Percentiles rank a stretch among this genome's conserved stretches.
Evolutionary conservation across 495 filamentous ascomycete species (phyloP).

Genomic region (Talaromyces thailandensis): DNA sequence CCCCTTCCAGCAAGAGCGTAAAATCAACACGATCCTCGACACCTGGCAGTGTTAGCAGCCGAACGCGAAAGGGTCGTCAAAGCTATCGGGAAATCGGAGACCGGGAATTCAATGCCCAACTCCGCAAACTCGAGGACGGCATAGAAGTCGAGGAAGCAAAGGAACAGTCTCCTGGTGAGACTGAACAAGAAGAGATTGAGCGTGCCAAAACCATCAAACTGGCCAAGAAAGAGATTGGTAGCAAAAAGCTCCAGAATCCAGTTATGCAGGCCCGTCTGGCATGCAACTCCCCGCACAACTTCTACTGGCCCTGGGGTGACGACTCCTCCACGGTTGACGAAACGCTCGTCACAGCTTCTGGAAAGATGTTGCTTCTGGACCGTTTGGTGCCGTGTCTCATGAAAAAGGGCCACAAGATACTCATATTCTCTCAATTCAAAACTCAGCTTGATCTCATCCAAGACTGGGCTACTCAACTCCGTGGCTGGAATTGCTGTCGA

Average conservation of each 20-base stretch:
- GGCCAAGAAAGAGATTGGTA: constrained; percentile 76
- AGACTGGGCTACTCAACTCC: constrained; percentile 67
- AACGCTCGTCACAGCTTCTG: constrained; percentile 71
- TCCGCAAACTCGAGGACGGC: constrained; percentile 50
- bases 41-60: constrained; percentile 44
- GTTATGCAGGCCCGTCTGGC: constrained; percentile 86
- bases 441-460: constrained; percentile 86
- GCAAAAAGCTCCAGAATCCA: constrained; percentile 92
- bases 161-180: constrained; percentile 33
- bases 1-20: constrained; percentile 55
- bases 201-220: constrained; percentile 63
- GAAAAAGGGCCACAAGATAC: constrained; percentile 69
- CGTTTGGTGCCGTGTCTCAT: constrained; percentile 73
- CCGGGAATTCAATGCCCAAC: constrained; percentile 58
- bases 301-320: constrained; percentile 82
- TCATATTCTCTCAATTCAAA: constrained; percentile 96
- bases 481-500: constrained; percentile 71
- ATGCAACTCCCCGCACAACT: constrained; percentile 92
- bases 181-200: constrained; percentile 54
- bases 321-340: constrained; percentile 52
- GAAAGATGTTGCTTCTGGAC: constrained; percentile 93
- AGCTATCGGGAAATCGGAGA: constrained; percentile 73
- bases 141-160: constrained; percentile 47
- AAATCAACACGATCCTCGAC: constrained; percentile 67
- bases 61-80: constrained; percentile 36